Evolutionary conservation across 345 rosid genomes (phyloP).

Genomic region (Eucalyptus marginata): DNA sequence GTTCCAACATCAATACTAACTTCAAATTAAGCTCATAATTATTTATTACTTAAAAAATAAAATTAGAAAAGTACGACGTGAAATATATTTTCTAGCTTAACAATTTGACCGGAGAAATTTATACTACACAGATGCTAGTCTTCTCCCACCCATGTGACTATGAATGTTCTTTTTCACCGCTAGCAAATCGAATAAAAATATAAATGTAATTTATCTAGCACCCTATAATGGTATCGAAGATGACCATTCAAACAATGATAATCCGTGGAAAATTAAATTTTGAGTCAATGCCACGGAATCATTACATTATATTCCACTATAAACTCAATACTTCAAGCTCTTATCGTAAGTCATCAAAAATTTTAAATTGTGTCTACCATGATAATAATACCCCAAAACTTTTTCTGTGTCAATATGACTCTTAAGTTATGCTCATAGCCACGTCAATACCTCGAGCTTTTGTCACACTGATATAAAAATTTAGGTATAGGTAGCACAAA

Average conservation of each 20-base stretch:
- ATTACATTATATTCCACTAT: neutral
- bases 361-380: accelerated
- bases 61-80: neutral
- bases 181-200: neutral
- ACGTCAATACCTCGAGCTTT: neutral
- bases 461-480: neutral
- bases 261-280: neutral
- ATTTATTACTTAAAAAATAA: neutral
- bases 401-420: neutral
- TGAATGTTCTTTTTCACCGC: neutral
- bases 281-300: neutral
- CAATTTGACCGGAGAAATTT: neutral
- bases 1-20: neutral
- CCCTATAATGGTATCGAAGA: neutral
- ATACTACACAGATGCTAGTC: neutral
- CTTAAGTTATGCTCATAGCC: neutral
- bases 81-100: neutral
- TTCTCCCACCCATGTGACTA: neutral
- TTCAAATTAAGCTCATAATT: neutral
- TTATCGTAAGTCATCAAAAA: neutral
- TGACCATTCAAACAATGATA: neutral
- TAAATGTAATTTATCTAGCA: neutral
- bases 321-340: neutral
- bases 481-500: accelerated
- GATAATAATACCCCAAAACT: accelerated